Conservation (phyloP, 306 rosid species). For the Citrullus colocynthis region DNA sequence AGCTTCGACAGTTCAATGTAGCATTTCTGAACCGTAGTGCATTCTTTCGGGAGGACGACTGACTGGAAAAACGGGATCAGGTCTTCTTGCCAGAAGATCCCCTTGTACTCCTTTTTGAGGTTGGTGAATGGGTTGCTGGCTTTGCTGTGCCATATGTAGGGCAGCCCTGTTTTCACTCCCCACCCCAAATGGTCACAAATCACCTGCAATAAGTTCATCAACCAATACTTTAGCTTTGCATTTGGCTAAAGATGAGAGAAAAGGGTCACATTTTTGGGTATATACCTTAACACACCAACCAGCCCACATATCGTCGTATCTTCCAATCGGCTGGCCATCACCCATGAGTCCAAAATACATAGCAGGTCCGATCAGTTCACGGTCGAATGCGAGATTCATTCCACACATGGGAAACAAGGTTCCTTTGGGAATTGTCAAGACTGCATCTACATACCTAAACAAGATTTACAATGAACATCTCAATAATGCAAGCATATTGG, state of each 20-base stretch:
- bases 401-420: conserved; percentile 40
- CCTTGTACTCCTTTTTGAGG: conserved; percentile 34
- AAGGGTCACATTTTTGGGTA: neutral
- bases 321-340: conserved; percentile 34
- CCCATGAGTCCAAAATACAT: conserved; percentile 48
- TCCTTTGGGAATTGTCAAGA: conserved; percentile 34
- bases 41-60: conserved; percentile 21
- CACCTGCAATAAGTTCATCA: conserved; percentile 18
- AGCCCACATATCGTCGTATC: conserved; percentile 45
- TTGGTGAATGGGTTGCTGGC: conserved; percentile 42
- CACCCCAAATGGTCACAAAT: conserved; percentile 31
- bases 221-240: neutral
- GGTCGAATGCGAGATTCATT: conserved; percentile 36
- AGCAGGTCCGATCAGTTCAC: conserved; percentile 35
- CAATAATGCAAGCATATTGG: neutral
- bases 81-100: conserved; percentile 38
- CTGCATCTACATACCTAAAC: conserved; percentile 28
- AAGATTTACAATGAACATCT: neutral
- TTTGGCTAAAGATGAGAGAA: neutral
- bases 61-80: conserved; percentile 33
- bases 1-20: conserved; percentile 30
- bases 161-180: conserved; percentile 34
- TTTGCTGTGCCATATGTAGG: conserved; percentile 42
- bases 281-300: conserved; percentile 38
- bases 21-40: conserved; percentile 29